Conservation (phyloP, 257 asterid genomes). For the Prunella vulgaris region DNA sequence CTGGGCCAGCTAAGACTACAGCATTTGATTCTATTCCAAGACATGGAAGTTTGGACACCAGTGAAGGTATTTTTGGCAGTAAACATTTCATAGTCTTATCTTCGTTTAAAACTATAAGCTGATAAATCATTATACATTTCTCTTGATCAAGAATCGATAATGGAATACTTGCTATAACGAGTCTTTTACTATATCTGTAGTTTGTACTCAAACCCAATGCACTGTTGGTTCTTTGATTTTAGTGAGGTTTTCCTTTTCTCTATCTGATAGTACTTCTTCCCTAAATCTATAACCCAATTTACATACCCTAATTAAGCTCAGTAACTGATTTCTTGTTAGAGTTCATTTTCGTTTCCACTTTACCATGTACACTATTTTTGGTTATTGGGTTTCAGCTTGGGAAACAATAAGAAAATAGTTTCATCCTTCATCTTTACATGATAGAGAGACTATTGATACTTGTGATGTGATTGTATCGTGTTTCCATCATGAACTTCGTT, state of each 20-base stretch:
- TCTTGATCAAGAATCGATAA: not conserved
- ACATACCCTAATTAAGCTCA: not conserved
- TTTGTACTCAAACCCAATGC: not conserved
- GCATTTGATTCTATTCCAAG: constrained; percentile 33
- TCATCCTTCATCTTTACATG: not conserved
- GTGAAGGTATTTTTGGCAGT: not conserved
- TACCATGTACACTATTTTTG: not conserved
- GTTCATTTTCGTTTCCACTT: not conserved
- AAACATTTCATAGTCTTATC: not conserved
- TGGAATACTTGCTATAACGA: not conserved
- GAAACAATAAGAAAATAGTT: not conserved
- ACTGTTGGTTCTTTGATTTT: not conserved
- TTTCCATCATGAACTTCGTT: not conserved
- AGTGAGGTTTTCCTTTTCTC: not conserved
- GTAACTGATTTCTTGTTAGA: not conserved
- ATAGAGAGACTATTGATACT: not conserved
- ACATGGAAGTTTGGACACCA: constrained; percentile 33
- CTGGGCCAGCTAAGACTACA: constrained; percentile 33
- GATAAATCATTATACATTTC: not conserved
- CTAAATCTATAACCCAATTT: not conserved
- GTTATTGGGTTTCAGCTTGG: not conserved
- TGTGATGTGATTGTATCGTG: not conserved
- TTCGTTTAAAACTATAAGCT: not conserved
- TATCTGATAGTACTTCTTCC: not conserved
- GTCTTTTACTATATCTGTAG: not conserved